Percentiles rank a stretch among this genome's conserved stretches.
phyloP scores from a whole-genome alignment of 2,329 filamentous ascomycete species.

The Clathrospora elynae region DNA sequence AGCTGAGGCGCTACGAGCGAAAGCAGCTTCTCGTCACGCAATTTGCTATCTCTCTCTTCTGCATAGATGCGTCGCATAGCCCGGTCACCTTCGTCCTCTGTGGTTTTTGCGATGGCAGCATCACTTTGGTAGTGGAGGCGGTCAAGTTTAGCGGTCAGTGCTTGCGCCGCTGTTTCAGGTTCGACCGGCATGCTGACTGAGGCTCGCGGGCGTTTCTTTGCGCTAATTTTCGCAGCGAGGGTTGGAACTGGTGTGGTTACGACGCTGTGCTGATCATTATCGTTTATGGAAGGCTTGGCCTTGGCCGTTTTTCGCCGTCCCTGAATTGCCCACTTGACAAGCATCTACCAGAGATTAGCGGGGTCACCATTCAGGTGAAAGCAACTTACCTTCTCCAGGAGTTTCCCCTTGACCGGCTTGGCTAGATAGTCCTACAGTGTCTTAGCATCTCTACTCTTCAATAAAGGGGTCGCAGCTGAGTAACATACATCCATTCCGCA shows the following conservation, averaged over 20 bases:
- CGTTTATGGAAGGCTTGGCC: slow-evolving; percentile 27
- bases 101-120: slow-evolving; percentile 47
- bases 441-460: slow-evolving; percentile 25
- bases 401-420: slow-evolving; percentile 68
- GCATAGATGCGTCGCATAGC: slow-evolving; percentile 55
- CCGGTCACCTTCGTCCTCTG: slow-evolving; percentile 54
- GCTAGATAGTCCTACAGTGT: slow-evolving; percentile 40
- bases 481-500: slow-evolving; percentile 67
- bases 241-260: slow-evolving; percentile 20
- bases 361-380: slow-evolving; percentile 12
- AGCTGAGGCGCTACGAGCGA: slow-evolving; percentile 51
- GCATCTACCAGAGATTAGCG: slow-evolving; percentile 51
- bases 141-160: slow-evolving; percentile 44
- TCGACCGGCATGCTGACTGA: slow-evolving; percentile 27
- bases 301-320: slow-evolving; percentile 46
- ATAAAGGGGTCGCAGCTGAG: slow-evolving; percentile 9
- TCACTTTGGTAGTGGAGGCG: slow-evolving; percentile 46
- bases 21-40: slow-evolving; percentile 62
- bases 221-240: slow-evolving; percentile 24
- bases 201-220: slow-evolving; percentile 39
- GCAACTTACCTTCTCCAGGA: slow-evolving; percentile 61
- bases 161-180: slow-evolving; percentile 46
- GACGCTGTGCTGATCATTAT: slow-evolving; percentile 35
- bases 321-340: slow-evolving; percentile 68
- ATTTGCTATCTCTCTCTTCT: slow-evolving; percentile 60